Evolutionary conservation across 805 yeast species (phyloP).

Genomic region (Candida cerambycidarum): DNA sequence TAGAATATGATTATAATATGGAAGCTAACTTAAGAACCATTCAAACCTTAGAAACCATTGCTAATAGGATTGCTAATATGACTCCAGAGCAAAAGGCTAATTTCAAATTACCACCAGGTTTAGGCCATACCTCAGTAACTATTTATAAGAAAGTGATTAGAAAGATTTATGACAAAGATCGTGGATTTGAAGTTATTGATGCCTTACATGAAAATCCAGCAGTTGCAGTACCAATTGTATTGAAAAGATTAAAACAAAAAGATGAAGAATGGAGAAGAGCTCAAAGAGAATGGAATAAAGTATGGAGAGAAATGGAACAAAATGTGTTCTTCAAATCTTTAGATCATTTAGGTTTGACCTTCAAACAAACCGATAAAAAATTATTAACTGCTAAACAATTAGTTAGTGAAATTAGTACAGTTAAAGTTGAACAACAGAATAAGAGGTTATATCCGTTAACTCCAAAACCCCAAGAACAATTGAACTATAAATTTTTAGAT

Average conservation of each 20-base stretch:
- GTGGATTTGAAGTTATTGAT: conserved; percentile 94
- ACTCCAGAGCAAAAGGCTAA: conserved; percentile 80
- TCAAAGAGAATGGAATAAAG: conserved; percentile 98
- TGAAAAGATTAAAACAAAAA: conserved; percentile 91
- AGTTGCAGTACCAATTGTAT: conserved; percentile 89
- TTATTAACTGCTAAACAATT: conserved; percentile 84
- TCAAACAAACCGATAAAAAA: conserved; percentile 95
- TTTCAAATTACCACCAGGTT: conserved; percentile 87
- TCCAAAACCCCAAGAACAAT: conserved; percentile 78
- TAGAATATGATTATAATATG: conserved; percentile 94
- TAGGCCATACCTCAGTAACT: conserved; percentile 88
- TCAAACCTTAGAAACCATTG: conserved; percentile 92
- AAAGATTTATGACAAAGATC: conserved; percentile 89
- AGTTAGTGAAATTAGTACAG: conserved; percentile 87
- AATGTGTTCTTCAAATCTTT: conserved; percentile 89
- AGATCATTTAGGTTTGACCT: conserved; percentile 93
- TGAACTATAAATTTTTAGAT: conserved; percentile 65
- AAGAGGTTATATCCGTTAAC: conserved; percentile 83
- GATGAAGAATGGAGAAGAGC: conserved; percentile 99
- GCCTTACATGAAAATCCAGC: conserved; percentile 95
- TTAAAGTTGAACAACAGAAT: conserved; percentile 86
- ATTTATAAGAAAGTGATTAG: conserved; percentile 92
- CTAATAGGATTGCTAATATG: conserved; percentile 92
- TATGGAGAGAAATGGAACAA: conserved; percentile 98
- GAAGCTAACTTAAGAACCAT: conserved; percentile 93